Conservation (phyloP, 2,329 filamentous ascomycete genomes). For the Didymosphaeria variabile region DNA sequence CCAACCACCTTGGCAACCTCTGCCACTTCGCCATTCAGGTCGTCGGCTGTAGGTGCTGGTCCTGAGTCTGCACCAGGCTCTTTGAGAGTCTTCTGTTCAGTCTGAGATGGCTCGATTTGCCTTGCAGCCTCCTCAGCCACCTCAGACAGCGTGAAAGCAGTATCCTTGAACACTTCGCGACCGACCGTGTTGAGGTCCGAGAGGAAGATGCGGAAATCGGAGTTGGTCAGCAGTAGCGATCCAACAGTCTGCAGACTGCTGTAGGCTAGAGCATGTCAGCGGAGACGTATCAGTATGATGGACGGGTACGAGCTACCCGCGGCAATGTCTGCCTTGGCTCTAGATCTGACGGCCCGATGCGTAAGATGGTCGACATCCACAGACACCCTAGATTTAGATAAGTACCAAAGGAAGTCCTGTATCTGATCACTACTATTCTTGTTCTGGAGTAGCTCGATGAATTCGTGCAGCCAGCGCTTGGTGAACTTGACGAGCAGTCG, state of each 20-base stretch:
- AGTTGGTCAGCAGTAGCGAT: conserved; percentile 85
- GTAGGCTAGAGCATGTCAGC: conserved; percentile 65
- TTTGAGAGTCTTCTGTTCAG: conserved; percentile 66
- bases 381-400: conserved; percentile 75
- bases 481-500: conserved; percentile 75
- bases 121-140: conserved; percentile 79
- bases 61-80: conserved; percentile 61
- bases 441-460: conserved; percentile 81
- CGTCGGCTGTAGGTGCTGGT: conserved; percentile 64
- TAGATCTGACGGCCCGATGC: conserved; percentile 67
- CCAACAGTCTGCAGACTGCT: conserved; percentile 84
- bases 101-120: conserved; percentile 72
- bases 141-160: conserved; percentile 79
- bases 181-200: conserved; percentile 81
- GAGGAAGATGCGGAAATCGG: conserved; percentile 87
- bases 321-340: conserved; percentile 73
- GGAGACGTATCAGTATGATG: not conserved
- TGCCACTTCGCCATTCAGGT: conserved; percentile 63
- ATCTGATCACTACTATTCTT: conserved; percentile 89
- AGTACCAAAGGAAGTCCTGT: conserved; percentile 90
- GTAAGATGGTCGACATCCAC: conserved; percentile 73
- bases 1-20: conserved; percentile 58
- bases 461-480: conserved; percentile 77
- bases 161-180: conserved; percentile 86
- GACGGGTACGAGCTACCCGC: conserved; percentile 63